phyloP scores from a whole-genome alignment of 306 rosid species.

The Acacia acuminata region DNA sequence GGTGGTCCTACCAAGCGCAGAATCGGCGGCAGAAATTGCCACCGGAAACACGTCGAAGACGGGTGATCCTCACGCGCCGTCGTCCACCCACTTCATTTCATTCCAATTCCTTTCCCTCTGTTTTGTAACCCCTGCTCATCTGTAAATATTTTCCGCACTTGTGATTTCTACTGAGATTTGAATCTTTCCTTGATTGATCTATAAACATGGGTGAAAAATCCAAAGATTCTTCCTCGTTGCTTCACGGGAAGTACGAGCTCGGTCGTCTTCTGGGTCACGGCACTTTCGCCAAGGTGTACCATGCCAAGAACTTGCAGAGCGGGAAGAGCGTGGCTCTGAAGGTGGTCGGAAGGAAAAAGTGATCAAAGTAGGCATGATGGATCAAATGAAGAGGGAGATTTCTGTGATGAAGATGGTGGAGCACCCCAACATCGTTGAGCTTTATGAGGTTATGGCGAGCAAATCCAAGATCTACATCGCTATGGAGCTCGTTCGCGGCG shows the following conservation, averaged over 20 bases:
- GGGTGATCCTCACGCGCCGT: conserved; percentile 46
- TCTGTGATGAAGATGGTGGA: conserved; percentile 80
- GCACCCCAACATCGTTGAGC: conserved; percentile 78
- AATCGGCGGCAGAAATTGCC: conserved; percentile 80
- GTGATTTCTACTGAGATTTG: background rate
- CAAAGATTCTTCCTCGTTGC: conserved; percentile 44
- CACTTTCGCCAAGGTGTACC: conserved; percentile 82
- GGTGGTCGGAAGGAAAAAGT: conserved; percentile 87
- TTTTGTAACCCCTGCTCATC: background rate
- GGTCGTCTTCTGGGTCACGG: conserved; percentile 87
- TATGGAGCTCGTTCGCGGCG: conserved; percentile 82
- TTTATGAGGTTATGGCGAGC: conserved; percentile 82
- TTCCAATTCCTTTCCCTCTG: background rate
- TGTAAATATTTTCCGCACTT: background rate
- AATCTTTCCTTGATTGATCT: too few species aligned
- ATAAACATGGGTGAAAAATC: conserved; percentile 40
- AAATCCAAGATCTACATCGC: conserved; percentile 85
- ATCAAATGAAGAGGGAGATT: conserved; percentile 79
- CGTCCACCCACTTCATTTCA: background rate
- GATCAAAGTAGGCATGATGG: conserved; percentile 73
- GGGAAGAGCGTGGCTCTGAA: conserved; percentile 73
- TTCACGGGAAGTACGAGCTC: conserved; percentile 80
- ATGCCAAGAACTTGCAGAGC: conserved; percentile 47
- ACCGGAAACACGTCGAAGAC: conserved; percentile 96
- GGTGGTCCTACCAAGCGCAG: conserved; percentile 43